phyloP scores from a whole-genome alignment of 73 alveolate species.

The Tetrahymena malaccensis region DNA sequence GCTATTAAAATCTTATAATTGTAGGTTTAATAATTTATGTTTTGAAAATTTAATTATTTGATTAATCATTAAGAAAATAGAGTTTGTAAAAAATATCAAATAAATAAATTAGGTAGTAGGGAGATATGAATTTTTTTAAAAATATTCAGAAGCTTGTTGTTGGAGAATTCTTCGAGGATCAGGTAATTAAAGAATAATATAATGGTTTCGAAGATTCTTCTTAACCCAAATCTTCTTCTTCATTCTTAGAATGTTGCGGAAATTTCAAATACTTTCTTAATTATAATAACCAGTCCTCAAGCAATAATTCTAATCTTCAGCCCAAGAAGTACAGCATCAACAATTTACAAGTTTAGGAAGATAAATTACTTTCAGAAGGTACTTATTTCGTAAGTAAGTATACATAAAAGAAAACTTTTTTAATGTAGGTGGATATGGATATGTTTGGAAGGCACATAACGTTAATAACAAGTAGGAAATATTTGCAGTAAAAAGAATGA shows the following conservation, averaged over 20 bases:
- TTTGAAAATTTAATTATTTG: not conserved
- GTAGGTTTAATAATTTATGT: not conserved
- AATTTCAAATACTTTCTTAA: not conserved
- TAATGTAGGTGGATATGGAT: conserved; percentile 26
- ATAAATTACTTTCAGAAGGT: conserved; percentile 32
- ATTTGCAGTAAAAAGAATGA: conserved; percentile 24
- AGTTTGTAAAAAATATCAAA: not conserved
- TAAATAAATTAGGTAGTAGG: not conserved
- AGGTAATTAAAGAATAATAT: not conserved
- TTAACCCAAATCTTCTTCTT: not conserved
- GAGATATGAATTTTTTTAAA: not conserved
- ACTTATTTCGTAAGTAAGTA: not conserved
- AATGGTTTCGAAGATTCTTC: not conserved
- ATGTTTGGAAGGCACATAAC: conserved; percentile 13
- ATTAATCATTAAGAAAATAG: not conserved
- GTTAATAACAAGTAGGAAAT: conserved; percentile 5
- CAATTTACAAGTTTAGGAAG: not conserved
- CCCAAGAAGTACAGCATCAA: not conserved
- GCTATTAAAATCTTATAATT: not conserved
- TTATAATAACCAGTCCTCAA: not conserved
- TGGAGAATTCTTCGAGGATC: not conserved
- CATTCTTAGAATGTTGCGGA: not conserved
- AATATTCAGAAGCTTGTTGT: not conserved
- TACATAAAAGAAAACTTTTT: not conserved
- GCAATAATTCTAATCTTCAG: not conserved